Evolutionary conservation across 306 rosid species (phyloP), one percentile per base, ranked within the genome.

Genomic region (Pueraria montana): DNA sequence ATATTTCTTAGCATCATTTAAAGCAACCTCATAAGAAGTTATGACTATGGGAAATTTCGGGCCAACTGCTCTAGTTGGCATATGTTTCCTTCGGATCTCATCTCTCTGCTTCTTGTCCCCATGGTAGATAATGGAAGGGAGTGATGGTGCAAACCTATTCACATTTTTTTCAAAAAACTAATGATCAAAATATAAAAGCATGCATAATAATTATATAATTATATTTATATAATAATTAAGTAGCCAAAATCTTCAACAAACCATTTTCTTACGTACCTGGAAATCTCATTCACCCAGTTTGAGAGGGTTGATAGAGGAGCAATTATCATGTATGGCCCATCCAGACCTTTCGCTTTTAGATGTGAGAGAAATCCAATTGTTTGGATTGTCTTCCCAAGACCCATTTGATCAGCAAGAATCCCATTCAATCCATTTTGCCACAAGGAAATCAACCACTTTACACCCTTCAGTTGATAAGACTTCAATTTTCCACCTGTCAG

Each of bases 351-450:
- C 24, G 91, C 90, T 84, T 92, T 96, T 11, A 96, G 82, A 90
- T 96, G 99, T 53, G 97, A 81, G 72, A 96, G 92, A 82, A 96
- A 94, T 78, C 95, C 94, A 80, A 96, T 94, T 6, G 99, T 92
- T 84, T 96, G 99, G 82, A 96, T 96, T 18, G 99, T 96, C 93
- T 96, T 96, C 80, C 99, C 99, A 49, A 96, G 99, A 77, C 99
- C 99, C 99, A 96, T 96, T 89, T 96, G 99, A 87, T 96, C 99
- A 36, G 99, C 99, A 69, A 96, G 98, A 85, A 96, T 96, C 76
- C 99, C 99, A 80, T 96, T 96, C 82, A 96, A 52, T 42, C 99
- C 99, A 92, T 96, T 96, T 89, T 96, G 98, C 99, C 99, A 96
- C 80, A 96, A 84, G n/a, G 99, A 94, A 82, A 94, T 96, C 90